Conservation (phyloP, 768 basidiomycete genomes). For the Pisolithus marmoratus region DNA sequence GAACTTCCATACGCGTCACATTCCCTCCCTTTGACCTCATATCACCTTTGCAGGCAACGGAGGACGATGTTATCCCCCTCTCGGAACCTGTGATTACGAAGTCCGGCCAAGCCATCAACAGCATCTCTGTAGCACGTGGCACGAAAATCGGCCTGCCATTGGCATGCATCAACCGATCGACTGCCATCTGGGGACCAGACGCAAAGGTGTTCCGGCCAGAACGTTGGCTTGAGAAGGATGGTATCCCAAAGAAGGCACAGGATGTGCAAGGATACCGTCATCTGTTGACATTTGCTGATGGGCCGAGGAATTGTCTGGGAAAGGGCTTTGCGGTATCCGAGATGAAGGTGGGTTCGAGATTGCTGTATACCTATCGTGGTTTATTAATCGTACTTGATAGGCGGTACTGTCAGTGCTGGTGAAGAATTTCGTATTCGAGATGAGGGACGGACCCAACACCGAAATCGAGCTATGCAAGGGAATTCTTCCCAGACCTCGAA, state of each 20-base stretch:
- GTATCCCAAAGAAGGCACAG: conserved; percentile 9
- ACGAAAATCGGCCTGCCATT: conserved; percentile 26
- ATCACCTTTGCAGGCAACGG: conserved; percentile 23
- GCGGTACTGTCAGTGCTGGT: conserved; percentile 25
- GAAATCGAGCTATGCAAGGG: conserved; percentile 17
- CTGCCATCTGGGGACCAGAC: conserved; percentile 24
- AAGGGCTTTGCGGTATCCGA: conserved; percentile 25
- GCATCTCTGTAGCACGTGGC: conserved; percentile 34
- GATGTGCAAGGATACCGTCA: conserved; percentile 24
- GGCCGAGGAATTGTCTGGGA: conserved; percentile 23
- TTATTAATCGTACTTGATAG: neutral
- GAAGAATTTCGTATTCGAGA: conserved; percentile 27
- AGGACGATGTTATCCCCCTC: conserved; percentile 36
- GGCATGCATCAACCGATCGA: conserved; percentile 1
- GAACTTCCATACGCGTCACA: too few species aligned
- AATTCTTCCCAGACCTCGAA: conserved; percentile 32
- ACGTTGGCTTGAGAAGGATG: conserved; percentile 13
- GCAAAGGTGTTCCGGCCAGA: conserved; percentile 19
- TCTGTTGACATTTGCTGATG: conserved; percentile 24
- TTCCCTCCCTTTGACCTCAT: neutral
- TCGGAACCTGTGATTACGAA: conserved; percentile 24
- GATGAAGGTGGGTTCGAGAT: conserved; percentile 15
- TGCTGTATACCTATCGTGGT: neutral
- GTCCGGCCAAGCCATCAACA: conserved; percentile 24
- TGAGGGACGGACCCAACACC: conserved; percentile 14